Base-by-base conservation (phyloP, 441 rosid genomes). In the Adansonia rubrostipa region DNA sequence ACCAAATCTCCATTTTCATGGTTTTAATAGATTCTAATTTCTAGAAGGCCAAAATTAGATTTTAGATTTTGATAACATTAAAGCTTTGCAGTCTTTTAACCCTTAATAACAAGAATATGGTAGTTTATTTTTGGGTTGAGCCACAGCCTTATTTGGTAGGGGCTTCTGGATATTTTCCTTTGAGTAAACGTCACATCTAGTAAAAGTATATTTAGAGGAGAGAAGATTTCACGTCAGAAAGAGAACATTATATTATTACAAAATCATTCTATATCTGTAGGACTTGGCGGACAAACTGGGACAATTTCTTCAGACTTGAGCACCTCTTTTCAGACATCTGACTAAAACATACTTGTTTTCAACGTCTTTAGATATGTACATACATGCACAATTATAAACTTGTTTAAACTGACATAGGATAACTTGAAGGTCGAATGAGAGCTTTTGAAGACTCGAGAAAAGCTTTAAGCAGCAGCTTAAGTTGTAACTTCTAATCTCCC, bases 401-500 rank as follows among this genome's bases (percentile, higher is more conserved):
- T 36, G 47, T 2, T 63, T 33, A 33, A 33, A 9, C 36, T 15
- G 19, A 53, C 57, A 53, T 4, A 4, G 40, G 40, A 36, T 36
- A 36, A 36, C 5, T 36, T 36, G 5, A 36, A 36, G 40, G 40
- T 36, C 40, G 40, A 36, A 36, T 36, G 40, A 71, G 28, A 53
- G 62, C 44, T 62, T 62, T 33, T 36, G 40, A 36, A 36, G 40
- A 36, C 40, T 36, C 5, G 40, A 36, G 40, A 36, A 36, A 36
- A 28, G 19, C 42, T 36, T 36, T 36, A 36, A 3, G 0, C 40
- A 36, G 40, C 40, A 36, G 40, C 5, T 36, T 36, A 36, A 36
- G 40, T 36, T 36, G 4, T 36, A 3, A 36, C 40, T 77, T 79
- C 76, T 80, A 84, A 71, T 85, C 86, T 79, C 91, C 89, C 92